phyloP scores from a whole-genome alignment of 2,329 filamentous ascomycete genomes.

The Penicillium vulpinum region DNA sequence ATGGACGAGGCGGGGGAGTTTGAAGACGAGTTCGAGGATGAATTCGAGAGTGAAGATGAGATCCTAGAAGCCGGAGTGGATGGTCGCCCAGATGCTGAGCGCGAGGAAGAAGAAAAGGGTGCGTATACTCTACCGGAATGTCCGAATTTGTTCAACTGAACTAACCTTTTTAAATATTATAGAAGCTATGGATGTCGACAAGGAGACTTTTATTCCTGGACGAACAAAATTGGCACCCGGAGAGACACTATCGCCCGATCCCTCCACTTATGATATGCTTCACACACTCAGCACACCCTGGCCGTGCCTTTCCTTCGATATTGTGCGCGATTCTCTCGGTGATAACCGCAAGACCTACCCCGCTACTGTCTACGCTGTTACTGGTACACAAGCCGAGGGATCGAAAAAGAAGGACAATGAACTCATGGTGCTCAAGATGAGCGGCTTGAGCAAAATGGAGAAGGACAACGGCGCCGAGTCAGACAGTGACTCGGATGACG shows the following conservation, averaged over 20 bases:
- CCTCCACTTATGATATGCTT: slow-evolving; percentile 96
- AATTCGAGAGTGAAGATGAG: slow-evolving; percentile 92
- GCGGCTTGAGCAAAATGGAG: slow-evolving; percentile 85
- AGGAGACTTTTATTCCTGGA: slow-evolving; percentile 93
- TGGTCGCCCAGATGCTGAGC: slow-evolving; percentile 85
- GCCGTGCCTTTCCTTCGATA: slow-evolving; percentile 96
- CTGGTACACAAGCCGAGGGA: slow-evolving; percentile 86
- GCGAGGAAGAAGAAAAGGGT: slow-evolving; percentile 82
- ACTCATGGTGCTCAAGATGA: slow-evolving; percentile 94
- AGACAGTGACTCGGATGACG: slow-evolving; percentile 71
- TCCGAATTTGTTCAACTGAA: background rate
- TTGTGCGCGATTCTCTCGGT: slow-evolving; percentile 80
- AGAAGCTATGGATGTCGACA: slow-evolving; percentile 89
- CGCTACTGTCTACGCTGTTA: slow-evolving; percentile 90
- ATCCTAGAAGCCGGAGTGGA: slow-evolving; percentile 93
- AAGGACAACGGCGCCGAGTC: slow-evolving; percentile 66
- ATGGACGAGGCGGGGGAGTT: slow-evolving; percentile 62
- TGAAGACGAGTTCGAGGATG: slow-evolving; percentile 86
- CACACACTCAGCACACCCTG: slow-evolving; percentile 91
- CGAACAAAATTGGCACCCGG: slow-evolving; percentile 87
- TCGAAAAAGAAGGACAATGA: slow-evolving; percentile 80
- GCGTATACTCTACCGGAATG: slow-evolving; percentile 24
- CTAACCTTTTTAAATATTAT: slow-evolving; percentile 12
- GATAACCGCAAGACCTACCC: slow-evolving; percentile 91
- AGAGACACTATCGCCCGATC: slow-evolving; percentile 86